Conservation (phyloP, 768 basidiomycete genomes). For the Gloeopeniophorella convolvens region DNA sequence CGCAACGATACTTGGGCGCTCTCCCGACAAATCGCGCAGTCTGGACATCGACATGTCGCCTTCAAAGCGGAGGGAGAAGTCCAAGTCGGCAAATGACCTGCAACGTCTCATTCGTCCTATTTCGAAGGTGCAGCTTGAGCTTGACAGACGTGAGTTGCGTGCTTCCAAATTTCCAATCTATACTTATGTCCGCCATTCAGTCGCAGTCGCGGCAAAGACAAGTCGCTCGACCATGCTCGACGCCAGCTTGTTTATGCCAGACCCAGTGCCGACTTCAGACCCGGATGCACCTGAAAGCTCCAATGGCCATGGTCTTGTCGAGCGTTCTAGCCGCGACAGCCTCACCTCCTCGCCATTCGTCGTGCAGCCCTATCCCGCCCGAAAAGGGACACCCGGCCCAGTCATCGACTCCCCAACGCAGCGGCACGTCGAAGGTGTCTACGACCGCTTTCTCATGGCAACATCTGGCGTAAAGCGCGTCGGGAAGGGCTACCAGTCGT, state of each 20-base stretch:
- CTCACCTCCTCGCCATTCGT: slow-evolving; percentile 54
- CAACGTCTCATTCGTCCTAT: slow-evolving; percentile 63
- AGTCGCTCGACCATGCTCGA: slow-evolving; percentile 38
- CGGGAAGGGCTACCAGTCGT: slow-evolving; percentile 77
- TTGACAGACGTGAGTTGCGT: slow-evolving; percentile 48
- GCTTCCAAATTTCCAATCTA: not conserved
- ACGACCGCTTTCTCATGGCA: slow-evolving; percentile 79
- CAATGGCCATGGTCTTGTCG: slow-evolving; percentile 6
- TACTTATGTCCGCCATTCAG: not conserved
- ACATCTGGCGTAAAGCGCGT: slow-evolving; percentile 74
- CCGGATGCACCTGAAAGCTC: slow-evolving; percentile 34
- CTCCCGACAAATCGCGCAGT: slow-evolving; percentile 37
- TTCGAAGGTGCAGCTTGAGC: slow-evolving; percentile 55
- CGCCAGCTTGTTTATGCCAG: slow-evolving; percentile 58
- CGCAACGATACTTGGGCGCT: slow-evolving; percentile 63
- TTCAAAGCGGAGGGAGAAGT: slow-evolving; percentile 60
- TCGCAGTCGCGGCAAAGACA: slow-evolving; percentile 18
- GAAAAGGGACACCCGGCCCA: slow-evolving; percentile 31
- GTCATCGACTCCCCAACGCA: slow-evolving; percentile 48
- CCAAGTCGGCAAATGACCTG: slow-evolving; percentile 58
- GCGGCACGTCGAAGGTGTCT: slow-evolving; percentile 63
- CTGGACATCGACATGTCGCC: slow-evolving; percentile 39
- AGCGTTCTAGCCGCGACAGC: slow-evolving; percentile 37
- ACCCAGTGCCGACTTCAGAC: slow-evolving; percentile 34
- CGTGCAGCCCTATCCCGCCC: slow-evolving; percentile 58